Conservation (phyloP, 2,329 filamentous ascomycete genomes). For the Botrytis aclada region DNA sequence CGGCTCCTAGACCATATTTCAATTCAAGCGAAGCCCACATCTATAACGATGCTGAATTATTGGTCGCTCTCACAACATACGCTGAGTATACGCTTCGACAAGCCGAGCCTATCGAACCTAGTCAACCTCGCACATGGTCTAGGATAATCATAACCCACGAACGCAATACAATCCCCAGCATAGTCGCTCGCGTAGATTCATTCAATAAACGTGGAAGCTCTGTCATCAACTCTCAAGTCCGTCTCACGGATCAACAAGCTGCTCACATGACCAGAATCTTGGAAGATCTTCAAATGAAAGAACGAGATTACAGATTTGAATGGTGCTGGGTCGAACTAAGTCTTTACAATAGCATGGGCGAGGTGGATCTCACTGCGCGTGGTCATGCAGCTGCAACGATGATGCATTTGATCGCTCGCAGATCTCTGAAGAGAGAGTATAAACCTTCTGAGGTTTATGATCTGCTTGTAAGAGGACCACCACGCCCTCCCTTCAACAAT, state of each 20-base stretch:
- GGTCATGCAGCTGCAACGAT: conserved; percentile 16
- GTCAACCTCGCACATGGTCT: conserved; percentile 20
- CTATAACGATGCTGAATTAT: conserved; percentile 22
- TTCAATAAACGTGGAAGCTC: conserved; percentile 21
- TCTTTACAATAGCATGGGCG: conserved; percentile 21
- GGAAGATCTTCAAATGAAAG: conserved; percentile 24
- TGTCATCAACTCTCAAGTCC: conserved; percentile 25
- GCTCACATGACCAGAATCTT: conserved; percentile 27
- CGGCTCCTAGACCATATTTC: background rate
- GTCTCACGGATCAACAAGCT: conserved; percentile 27
- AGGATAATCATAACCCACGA: conserved; percentile 25
- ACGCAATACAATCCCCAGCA: background rate
- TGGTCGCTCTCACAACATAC: conserved; percentile 26
- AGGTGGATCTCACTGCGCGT: background rate
- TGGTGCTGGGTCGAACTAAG: conserved; percentile 30
- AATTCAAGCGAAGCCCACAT: conserved; percentile 17
- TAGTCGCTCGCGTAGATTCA: conserved; percentile 20
- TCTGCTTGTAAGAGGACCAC: background rate
- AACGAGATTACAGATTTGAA: conserved; percentile 29
- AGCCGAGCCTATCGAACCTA: background rate
- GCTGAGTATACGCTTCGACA: conserved; percentile 28
- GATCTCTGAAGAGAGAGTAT: conserved; percentile 20
- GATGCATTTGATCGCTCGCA: conserved; percentile 28
- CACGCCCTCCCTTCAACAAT: background rate
- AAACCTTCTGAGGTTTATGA: conserved; percentile 22